Evolutionary conservation across 2,329 filamentous ascomycete species (phyloP), one percentile per base, ranked within the genome.

Genomic region (Sarocladium oryzae): DNA sequence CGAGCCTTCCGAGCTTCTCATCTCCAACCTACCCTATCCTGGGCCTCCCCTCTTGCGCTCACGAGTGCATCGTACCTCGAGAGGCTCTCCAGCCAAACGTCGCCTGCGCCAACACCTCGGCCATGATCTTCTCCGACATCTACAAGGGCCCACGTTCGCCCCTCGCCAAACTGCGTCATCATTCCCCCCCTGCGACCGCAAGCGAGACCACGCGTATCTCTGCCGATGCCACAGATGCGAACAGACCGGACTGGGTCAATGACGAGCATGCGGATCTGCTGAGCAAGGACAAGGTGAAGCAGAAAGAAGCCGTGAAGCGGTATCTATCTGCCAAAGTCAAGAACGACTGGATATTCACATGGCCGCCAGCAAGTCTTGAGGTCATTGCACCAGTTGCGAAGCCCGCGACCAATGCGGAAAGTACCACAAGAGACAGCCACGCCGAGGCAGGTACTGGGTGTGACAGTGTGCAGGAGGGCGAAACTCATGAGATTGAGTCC

Each of bases 231-330:
- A 15, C n/a, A 10, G 46, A 37, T 26, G 2, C 46, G 20, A 37
- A 10, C 32, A 36, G 32, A 4, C 62, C 60, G 51, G 64, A 63
- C 40, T 70, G 68, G 68, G 59, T 60, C n/a, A 62, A 67, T 38
- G 70, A 82, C 58, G 78, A 81, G 58, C 77, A 84, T 54, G 73
- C 78, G 18, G 82, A 85, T 60, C 70, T 85, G 5, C 65, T 82
- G 48, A 83, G 78, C 62, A 77, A 72, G 59, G 82, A 85, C 61
- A 84, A 84, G 62, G 55, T 65, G 23, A 82, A 77, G 66, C 79
- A 83, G 57, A 85, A 84, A 60, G 78, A 82, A 36, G 82, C 82
- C 11, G 76, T 85, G 32, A 78, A 71, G 59, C 75, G 70, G 49
- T 78, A 77, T 56, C 66, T 86, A 1, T 65, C 69, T 2, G 70